phyloP scores from a whole-genome alignment of 2,329 filamentous ascomycete genomes.

The Colletotrichum sp. region DNA sequence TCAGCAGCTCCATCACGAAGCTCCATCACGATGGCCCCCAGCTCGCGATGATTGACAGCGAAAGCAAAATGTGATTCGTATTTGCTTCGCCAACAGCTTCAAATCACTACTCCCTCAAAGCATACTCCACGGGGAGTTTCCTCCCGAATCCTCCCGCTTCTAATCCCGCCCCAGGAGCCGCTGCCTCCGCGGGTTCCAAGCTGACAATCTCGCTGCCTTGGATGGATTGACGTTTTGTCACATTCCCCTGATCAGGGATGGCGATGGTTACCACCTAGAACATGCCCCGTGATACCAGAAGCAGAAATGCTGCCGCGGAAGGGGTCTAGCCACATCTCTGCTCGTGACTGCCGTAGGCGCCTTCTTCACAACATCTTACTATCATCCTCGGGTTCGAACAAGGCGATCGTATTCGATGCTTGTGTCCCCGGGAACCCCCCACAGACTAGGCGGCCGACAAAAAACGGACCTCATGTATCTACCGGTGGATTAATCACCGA shows the following conservation, averaged over 20 bases:
- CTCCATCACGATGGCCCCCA: background rate
- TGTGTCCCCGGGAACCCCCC: background rate
- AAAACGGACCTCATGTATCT: background rate
- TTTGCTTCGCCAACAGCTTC: accelerated
- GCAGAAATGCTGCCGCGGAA: background rate
- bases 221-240: background rate
- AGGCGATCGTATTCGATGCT: background rate
- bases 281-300: background rate
- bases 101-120: accelerated
- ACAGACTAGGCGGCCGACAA: background rate
- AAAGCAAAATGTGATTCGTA: no score
- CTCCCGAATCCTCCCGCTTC: background rate
- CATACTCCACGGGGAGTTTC: accelerated
- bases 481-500: background rate
- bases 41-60: accelerated
- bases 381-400: background rate
- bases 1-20: background rate
- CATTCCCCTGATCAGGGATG: background rate
- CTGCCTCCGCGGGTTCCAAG: background rate
- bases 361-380: background rate
- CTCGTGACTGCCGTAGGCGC: background rate
- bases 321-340: background rate
- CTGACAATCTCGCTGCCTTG: background rate
- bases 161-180: background rate
- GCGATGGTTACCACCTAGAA: accelerated